Evolutionary conservation across 768 basidiomycete genomes (phyloP).

Genomic region (Tephrocybe sp.): DNA sequence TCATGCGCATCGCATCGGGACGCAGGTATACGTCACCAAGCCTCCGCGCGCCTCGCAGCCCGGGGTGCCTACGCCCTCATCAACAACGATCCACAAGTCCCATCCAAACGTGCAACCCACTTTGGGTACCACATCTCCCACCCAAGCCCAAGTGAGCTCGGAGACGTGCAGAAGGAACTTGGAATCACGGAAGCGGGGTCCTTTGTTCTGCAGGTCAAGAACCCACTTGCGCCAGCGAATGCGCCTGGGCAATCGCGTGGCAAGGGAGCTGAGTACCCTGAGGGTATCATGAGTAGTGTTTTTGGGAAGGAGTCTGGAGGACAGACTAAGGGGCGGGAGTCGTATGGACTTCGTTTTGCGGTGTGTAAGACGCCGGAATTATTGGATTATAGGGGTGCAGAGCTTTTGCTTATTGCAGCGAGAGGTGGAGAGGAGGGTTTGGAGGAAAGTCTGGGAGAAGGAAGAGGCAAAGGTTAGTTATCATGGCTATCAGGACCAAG

Average conservation of each 20-base stretch:
- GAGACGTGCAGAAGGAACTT: slow-evolving; percentile 53
- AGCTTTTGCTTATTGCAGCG: slow-evolving; percentile 53
- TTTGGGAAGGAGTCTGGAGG: slow-evolving; percentile 38
- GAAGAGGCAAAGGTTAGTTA: slow-evolving; percentile 45
- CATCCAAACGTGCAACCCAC: slow-evolving; percentile 47
- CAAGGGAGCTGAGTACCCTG: slow-evolving; percentile 42
- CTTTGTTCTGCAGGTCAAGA: slow-evolving; percentile 62
- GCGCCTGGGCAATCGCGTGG: slow-evolving; percentile 27
- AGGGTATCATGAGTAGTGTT: slow-evolving; percentile 42
- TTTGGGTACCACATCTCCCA: slow-evolving; percentile 61
- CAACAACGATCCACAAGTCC: slow-evolving; percentile 40
- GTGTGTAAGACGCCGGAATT: slow-evolving; percentile 48
- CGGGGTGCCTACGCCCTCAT: slow-evolving; percentile 61
- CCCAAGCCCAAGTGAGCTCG: slow-evolving; percentile 38
- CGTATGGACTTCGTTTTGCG: slow-evolving; percentile 49
- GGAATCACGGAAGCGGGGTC: slow-evolving; percentile 51
- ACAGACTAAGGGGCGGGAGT: slow-evolving; percentile 22
- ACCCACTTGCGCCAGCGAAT: slow-evolving; percentile 45
- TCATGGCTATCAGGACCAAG: background rate
- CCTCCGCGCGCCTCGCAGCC: slow-evolving; percentile 48
- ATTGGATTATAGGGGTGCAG: slow-evolving; percentile 52
- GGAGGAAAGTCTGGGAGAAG: slow-evolving; percentile 48
- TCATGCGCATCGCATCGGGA: background rate
- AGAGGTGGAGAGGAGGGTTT: slow-evolving; percentile 45
- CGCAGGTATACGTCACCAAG: slow-evolving; percentile 49